These are phyloP conservation scores for Penstemon barbatus DNA, from an alignment of 257 asterid genomes.

Conservation along the genomic window DNA sequence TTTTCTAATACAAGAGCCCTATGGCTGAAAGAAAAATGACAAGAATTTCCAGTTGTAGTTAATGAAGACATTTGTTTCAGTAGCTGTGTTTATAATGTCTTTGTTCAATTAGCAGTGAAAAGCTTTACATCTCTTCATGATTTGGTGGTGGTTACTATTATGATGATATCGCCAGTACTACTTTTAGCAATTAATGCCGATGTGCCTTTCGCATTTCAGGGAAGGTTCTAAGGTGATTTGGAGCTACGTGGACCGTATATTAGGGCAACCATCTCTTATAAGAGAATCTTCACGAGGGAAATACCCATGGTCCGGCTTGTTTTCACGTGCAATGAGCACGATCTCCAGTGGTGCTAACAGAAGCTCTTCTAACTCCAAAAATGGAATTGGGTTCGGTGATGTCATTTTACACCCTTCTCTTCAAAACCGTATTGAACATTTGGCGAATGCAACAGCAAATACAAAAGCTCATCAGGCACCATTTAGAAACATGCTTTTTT, in stretches of 20 bases:
- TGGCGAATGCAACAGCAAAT: constrained; percentile 82
- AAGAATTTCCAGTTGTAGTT: neutral
- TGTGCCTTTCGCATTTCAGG: constrained; percentile 46
- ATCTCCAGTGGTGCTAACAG: constrained; percentile 46
- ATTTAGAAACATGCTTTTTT: constrained; percentile 88
- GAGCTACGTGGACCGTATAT: constrained; percentile 92
- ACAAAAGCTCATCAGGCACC: constrained; percentile 94
- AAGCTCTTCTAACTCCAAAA: constrained; percentile 37
- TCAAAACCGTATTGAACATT: constrained; percentile 70
- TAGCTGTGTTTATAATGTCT: neutral
- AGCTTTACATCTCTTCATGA: neutral
- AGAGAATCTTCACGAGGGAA: constrained; percentile 96
- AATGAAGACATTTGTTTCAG: neutral
- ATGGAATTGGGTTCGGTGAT: constrained; percentile 74
- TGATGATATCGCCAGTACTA: constrained; percentile 1
- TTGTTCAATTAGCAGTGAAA: neutral
- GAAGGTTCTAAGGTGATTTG: constrained; percentile 95
- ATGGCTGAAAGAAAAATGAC: neutral
- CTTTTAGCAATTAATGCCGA: constrained; percentile 18
- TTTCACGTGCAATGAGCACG: constrained; percentile 53
- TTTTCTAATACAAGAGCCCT: neutral
- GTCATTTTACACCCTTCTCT: constrained; percentile 87
- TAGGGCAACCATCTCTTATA: constrained; percentile 94
- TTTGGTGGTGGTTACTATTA: constrained; percentile 7
- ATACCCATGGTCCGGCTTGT: constrained; percentile 91